Conservation (phyloP, 148 eudicot genomes). For the Vaccinium myrtillus region DNA sequence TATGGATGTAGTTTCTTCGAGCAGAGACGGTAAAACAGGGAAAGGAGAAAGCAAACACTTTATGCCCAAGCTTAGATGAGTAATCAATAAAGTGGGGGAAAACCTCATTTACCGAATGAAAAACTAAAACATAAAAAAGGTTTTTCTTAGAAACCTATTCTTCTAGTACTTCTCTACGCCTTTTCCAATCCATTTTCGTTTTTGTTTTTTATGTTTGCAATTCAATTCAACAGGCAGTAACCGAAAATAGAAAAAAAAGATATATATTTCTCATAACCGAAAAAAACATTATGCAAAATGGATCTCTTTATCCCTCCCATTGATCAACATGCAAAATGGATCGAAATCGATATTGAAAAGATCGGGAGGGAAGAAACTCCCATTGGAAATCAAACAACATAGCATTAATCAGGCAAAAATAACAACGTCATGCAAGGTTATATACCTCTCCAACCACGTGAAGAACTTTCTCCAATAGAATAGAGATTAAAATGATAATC, state of each 20-base stretch:
- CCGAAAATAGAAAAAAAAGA: neutral
- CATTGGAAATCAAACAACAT: neutral
- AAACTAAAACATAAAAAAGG: neutral
- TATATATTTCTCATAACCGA: neutral
- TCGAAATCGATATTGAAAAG: neutral
- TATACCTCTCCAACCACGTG: slow-evolving; percentile 55
- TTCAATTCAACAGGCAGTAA: neutral
- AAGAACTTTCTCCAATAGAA: slow-evolving; percentile 60
- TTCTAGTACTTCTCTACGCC: neutral
- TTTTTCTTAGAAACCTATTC: neutral
- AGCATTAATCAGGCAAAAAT: neutral
- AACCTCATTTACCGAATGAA: neutral
- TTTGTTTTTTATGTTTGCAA: neutral
- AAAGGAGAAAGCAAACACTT: neutral
- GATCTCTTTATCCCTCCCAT: neutral
- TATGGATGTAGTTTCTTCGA: neutral
- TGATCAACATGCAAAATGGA: neutral
- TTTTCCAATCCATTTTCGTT: too few relatives aligned
- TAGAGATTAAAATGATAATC: slow-evolving; percentile 58
- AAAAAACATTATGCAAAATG: neutral
- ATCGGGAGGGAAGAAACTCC: neutral
- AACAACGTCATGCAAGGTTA: too few relatives aligned
- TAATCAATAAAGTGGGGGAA: neutral
- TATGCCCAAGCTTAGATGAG: neutral
- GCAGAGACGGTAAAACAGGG: neutral